Evolutionary conservation across 192 early-diverging fungal species (phyloP), one percentile per base, ranked within the genome.

Genomic region (Jimgerdemannia lactiflua): DNA sequence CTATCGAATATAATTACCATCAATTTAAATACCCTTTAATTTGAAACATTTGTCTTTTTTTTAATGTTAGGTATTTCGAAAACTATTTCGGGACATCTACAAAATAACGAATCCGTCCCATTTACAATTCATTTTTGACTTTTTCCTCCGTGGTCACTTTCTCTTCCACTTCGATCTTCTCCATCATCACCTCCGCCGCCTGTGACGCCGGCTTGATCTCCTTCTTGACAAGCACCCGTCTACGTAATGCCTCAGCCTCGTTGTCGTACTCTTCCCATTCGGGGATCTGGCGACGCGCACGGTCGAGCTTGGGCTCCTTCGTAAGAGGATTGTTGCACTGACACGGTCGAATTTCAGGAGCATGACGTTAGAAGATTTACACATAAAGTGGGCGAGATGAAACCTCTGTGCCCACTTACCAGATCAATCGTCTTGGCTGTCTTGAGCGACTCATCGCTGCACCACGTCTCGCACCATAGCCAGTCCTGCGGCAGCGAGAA

Each of bases 391-490:
- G 9, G 1, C 29, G 1, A 29, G 29, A 29, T 29, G 1, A 29
- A 29, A 29, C 29, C 29, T 29, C 29, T 29, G 29, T 29, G 29
- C 40, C 64, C 63, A 78, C 80, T 85, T 86, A 93, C 93, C 88
- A 99, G 85, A 85, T 99, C 98, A 73, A 99, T 99, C 0, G 98
- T 98, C 82, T 96, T 97, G 4, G 98, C 98, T 14, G 71, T 91
- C n/a, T 87, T 87, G 65, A 98, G 77, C 3, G 88, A 88, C 69
- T 87, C 90, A 77, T 98, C 95, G 42, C 92, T 90, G 80, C 98
- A 99, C 98, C 98, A 99, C 6, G 98, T 99, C 82, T 98, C 96
- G 77, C 98, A 99, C 98, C 98, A 99, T 67, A 99, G 85, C 97
- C 97, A 99, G 70, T 97, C 96, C 78, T 98, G 96, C 3, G 96